These are phyloP conservation scores for Argentina anserina DNA, from an alignment of 306 rosid species.

Conservation along the genomic window DNA sequence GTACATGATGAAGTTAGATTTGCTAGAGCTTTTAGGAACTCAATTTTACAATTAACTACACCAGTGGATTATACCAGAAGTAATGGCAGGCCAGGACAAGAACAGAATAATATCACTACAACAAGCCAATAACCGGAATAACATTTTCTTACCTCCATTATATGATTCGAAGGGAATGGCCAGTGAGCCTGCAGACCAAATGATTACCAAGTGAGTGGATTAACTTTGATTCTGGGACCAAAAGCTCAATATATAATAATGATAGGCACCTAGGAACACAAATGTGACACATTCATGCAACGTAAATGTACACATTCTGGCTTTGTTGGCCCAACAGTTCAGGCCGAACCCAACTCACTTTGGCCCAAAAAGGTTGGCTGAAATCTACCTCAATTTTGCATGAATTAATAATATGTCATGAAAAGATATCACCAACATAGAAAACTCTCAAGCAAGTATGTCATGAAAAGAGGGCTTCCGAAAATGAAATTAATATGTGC, in stretches of 20 bases:
- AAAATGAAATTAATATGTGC: neutral
- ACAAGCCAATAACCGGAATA: neutral
- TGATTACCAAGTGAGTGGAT: constrained; percentile 19
- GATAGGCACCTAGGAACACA: constrained; percentile 1
- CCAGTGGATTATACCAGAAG: neutral
- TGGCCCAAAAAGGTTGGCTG: neutral
- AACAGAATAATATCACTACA: neutral
- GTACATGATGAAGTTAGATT: neutral
- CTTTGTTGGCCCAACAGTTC: constrained; percentile 3
- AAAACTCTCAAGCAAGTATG: neutral
- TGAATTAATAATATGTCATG: neutral
- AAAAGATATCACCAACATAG: neutral
- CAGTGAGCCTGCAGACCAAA: constrained; percentile 81
- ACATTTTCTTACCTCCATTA: constrained; percentile 68
- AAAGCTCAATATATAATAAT: neutral
- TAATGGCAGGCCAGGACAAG: neutral
- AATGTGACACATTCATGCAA: constrained; percentile 3
- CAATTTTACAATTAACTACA: neutral
- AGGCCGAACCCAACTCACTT: constrained; percentile 1
- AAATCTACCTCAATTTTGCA: neutral
- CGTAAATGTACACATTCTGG: neutral
- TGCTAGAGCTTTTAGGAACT: neutral
- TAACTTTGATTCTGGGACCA: neutral
- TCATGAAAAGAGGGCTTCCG: neutral
- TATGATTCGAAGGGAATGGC: constrained; percentile 75